Percentiles rank a stretch among this genome's conserved stretches.
Evolutionary conservation across 768 basidiomycete species (phyloP).

Genomic region (Fomitopsis serialis): DNA sequence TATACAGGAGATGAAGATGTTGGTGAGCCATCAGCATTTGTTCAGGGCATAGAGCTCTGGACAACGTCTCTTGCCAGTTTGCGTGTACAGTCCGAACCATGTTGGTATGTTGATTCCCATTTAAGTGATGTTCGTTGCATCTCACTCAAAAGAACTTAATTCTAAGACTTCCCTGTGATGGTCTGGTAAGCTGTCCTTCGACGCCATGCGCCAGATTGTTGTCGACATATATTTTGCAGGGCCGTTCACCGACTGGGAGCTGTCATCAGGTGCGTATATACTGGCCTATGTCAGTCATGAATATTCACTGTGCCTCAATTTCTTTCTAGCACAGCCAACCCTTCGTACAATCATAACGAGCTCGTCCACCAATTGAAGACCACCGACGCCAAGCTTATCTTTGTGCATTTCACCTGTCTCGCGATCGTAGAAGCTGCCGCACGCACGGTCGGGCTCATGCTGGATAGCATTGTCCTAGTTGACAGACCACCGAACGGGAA

Average conservation of each 20-base stretch:
- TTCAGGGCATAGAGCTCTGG: background rate
- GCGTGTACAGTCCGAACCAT: conserved; percentile 57
- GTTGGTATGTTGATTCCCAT: conserved; percentile 9
- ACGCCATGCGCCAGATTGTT: background rate
- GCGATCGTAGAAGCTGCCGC: conserved; percentile 8
- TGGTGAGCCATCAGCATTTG: conserved; percentile 30
- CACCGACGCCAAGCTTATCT: conserved; percentile 20
- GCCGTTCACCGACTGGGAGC: conserved; percentile 54
- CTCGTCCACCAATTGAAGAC: conserved; percentile 24
- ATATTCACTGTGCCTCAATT: background rate
- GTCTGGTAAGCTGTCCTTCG: conserved; percentile 15
- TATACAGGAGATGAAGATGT: conserved; percentile 42
- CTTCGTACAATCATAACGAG: conserved; percentile 25
- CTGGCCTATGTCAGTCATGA: background rate
- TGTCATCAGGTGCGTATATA: conserved; percentile 49
- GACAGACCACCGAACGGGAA: background rate
- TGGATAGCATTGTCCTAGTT: background rate
- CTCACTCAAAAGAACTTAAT: background rate
- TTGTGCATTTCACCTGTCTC: conserved; percentile 20
- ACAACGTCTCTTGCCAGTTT: conserved; percentile 32
- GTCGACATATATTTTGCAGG: conserved; percentile 15
- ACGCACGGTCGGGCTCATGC: background rate
- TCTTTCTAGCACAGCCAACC: conserved; percentile 22
- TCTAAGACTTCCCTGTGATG: conserved; percentile 17
- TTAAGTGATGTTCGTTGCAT: background rate